Base-by-base conservation (phyloP, 495 filamentous ascomycete genomes). In the Penicillium canariense region DNA sequence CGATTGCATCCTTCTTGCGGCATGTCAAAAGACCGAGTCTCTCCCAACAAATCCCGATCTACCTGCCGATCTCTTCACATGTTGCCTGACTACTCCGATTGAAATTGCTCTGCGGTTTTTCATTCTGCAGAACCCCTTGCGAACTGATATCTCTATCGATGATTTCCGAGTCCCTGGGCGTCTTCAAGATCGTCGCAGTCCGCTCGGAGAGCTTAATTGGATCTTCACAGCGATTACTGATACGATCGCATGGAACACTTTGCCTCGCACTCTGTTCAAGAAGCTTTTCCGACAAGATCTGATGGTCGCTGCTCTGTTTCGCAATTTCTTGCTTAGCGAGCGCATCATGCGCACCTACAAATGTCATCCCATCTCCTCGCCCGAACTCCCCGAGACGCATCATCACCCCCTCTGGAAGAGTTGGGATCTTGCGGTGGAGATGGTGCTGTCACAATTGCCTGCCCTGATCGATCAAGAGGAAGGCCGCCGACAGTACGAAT, bases 211-310 rank as follows among this genome's bases (percentile, higher is more conserved):
- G 71, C 73, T 99, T 4, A 97, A 97, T 67, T 99, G 94, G 94
- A 99, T 99, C 20, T 96, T 99, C 61, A 99, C 94, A 2, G 94
- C 94, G 12, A 97, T 99, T 52, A 99, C 94, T 2, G 94, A 99
- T 68, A 97, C 94, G 1, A 99, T 99, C 65, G 94, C 94, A 6
- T 99, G 94, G 94, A 97, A 96, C 43, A 90, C 87, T 4, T 73
- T 99, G 10, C 88, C 91, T 8, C 85, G 91, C 3, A 82, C 89
- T 14, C 73, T 96, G 15, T 99, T 99, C 71, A 93, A 95, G 73
- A 95, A 95, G 62, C 88, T 97, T 46, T 99, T 97, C 67, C 77
- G 94, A 9, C 94, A 99, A 63, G 94, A 99, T 67, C 77, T 99
- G n/a, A 97, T 99, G 94, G 94, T 97, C 26, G 94, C 94, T 12